Evolutionary conservation across 116 monocot genomes (phyloP).

Genomic region (Phalaenopsis hybrid): DNA sequence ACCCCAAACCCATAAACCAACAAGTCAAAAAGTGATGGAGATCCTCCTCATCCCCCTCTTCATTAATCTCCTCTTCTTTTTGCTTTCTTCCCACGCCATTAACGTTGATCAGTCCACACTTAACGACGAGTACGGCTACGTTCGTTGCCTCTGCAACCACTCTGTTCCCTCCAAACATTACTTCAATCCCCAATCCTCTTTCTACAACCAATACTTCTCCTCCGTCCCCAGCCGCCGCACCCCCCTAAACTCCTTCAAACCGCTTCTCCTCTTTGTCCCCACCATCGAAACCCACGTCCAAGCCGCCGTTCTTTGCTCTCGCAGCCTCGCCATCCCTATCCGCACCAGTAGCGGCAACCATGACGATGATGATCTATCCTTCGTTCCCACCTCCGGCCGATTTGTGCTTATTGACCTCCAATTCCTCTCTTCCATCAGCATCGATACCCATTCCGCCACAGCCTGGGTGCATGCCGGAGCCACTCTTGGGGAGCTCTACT

Average conservation of each 20-base stretch:
- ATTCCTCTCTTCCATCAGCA: constrained; percentile 8
- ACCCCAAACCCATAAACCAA: too few species aligned
- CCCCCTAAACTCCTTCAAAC: constrained; percentile 13
- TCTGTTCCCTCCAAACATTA: background rate
- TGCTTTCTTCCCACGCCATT: too few species aligned
- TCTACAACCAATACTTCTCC: constrained; percentile 11
- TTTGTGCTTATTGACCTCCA: constrained; percentile 26
- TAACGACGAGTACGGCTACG: too few species aligned
- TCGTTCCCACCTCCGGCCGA: background rate
- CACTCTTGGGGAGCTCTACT: constrained; percentile 37
- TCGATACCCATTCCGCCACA: constrained; percentile 8
- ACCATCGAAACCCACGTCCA: constrained; percentile 10
- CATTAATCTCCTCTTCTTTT: too few species aligned
- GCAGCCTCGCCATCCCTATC: background rate
- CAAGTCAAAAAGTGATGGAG: too few species aligned
- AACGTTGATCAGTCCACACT: too few species aligned
- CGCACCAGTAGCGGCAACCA: constrained; percentile 25
- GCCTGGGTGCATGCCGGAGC: constrained; percentile 43
- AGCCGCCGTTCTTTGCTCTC: constrained; percentile 20
- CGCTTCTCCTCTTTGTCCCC: constrained; percentile 16
- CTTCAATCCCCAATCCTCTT: background rate
- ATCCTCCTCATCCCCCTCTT: too few species aligned
- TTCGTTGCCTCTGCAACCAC: background rate
- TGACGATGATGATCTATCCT: background rate
- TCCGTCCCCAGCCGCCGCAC: constrained; percentile 19